A percentile compares a stretch with the other conserved stretches of the same genome.
These are phyloP conservation scores for Cryoendolithus antarcticus DNA, from an alignment of 2,329 filamentous ascomycete species.

Conservation along the genomic window DNA sequence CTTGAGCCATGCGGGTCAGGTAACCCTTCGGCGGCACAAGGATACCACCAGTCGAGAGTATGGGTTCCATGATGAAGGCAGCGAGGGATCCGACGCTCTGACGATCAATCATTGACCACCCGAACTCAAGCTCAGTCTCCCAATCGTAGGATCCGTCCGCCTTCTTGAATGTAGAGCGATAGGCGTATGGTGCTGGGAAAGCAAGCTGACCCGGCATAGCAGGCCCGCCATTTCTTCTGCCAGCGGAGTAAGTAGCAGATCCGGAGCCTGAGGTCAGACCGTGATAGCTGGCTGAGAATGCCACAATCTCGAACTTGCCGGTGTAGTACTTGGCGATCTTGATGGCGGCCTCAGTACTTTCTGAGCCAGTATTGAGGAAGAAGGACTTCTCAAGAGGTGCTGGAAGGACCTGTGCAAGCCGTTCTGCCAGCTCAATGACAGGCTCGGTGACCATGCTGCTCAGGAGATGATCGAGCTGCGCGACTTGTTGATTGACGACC, in stretches of 20 bases:
- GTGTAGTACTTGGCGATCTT: slow-evolving; percentile 53
- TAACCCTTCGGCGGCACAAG: slow-evolving; percentile 7
- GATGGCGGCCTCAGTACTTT: slow-evolving; percentile 48
- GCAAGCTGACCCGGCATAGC: slow-evolving; percentile 44
- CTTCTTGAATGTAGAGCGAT: slow-evolving; percentile 49
- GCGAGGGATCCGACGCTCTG: slow-evolving; percentile 50
- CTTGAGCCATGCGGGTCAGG: slow-evolving; percentile 3
- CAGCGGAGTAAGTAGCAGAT: slow-evolving; percentile 42
- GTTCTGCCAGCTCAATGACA: slow-evolving; percentile 40
- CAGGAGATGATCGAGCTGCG: slow-evolving; percentile 44
- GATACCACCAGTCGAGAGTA: slow-evolving; percentile 44
- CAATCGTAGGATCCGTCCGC: slow-evolving; percentile 52
- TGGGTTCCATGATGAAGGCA: slow-evolving; percentile 51
- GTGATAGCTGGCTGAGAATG: slow-evolving; percentile 47
- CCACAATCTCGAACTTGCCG: slow-evolving; percentile 53
- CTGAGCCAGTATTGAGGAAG: slow-evolving; percentile 45
- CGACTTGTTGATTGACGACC: slow-evolving; percentile 36
- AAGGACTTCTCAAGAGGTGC: slow-evolving; percentile 39
- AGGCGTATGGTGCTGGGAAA: slow-evolving; percentile 48
- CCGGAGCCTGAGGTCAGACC: slow-evolving; percentile 45
- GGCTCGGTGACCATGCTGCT: slow-evolving; percentile 45
- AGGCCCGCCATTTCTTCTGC: slow-evolving; percentile 36
- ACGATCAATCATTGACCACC: slow-evolving; percentile 48
- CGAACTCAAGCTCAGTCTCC: slow-evolving; percentile 51
- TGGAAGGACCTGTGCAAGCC: slow-evolving; percentile 37